These are phyloP conservation scores for Arthrinium puccinioides DNA, from an alignment of 2,329 filamentous ascomycete species.

Conservation along the genomic window DNA sequence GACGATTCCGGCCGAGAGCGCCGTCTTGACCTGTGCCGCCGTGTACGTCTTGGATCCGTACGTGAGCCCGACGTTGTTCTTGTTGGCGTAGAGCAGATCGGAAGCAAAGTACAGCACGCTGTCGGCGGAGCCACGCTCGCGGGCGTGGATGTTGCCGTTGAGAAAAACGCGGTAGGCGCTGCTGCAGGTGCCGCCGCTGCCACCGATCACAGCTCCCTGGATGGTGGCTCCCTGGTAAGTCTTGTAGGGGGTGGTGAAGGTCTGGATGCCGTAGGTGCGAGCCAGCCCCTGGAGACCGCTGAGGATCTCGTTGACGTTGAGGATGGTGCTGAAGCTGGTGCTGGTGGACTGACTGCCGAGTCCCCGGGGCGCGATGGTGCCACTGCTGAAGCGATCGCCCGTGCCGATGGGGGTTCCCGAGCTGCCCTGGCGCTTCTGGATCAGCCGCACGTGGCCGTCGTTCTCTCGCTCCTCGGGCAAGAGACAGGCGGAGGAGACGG, in stretches of 20 bases:
- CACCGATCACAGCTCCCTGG: constrained; percentile 34
- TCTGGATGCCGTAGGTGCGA: constrained; percentile 28
- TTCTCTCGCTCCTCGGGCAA: constrained; percentile 3
- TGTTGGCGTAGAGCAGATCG: constrained; percentile 47
- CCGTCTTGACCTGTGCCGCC: constrained; percentile 41
- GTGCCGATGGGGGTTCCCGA: constrained; percentile 16
- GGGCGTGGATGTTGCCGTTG: constrained; percentile 47
- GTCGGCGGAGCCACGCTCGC: constrained; percentile 50
- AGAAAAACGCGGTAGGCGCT: constrained; percentile 41
- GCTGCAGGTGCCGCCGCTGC: constrained; percentile 27
- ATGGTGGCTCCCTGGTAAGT: constrained; percentile 33
- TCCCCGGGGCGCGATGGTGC: constrained; percentile 31
- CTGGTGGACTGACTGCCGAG: constrained; percentile 29
- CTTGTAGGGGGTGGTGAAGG: constrained; percentile 32
- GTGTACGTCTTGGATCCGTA: constrained; percentile 47
- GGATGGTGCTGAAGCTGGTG: constrained; percentile 26
- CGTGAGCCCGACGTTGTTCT: constrained; percentile 37
- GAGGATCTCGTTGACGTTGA: constrained; percentile 33
- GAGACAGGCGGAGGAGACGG: background rate
- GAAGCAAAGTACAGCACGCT: constrained; percentile 50
- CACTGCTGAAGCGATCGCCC: constrained; percentile 30
- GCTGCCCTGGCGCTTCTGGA: constrained; percentile 2
- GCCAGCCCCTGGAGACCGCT: constrained; percentile 32
- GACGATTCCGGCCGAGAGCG: constrained; percentile 45
- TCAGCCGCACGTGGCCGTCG: background rate